A percentile compares a stretch with the other conserved stretches of the same genome.
Evolutionary conservation across 176 grass and related monocot genomes (phyloP).

Genomic region (Guadua angustifolia): DNA sequence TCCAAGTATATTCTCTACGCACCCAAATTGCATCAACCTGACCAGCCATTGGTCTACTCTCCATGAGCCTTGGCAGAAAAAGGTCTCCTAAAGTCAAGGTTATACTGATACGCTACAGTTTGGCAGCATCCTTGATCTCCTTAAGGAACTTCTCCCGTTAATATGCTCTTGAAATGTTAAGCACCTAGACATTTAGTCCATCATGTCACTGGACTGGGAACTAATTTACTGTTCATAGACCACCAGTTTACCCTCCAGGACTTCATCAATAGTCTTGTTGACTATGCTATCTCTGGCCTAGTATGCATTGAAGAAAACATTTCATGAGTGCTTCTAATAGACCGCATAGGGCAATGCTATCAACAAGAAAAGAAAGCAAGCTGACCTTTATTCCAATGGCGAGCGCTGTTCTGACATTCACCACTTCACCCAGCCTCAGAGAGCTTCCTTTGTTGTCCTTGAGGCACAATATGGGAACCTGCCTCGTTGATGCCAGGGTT

Average conservation of each 20-base stretch:
- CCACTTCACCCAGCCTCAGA: constrained; percentile 78
- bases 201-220: too few relatives aligned
- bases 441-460: constrained; percentile 90
- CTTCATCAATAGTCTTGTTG: constrained; percentile 51
- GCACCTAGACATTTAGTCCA: too few relatives aligned
- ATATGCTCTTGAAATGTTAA: too few relatives aligned
- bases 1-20: too few relatives aligned
- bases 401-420: constrained; percentile 72
- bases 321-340: not conserved
- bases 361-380: constrained; percentile 34
- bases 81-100: too few relatives aligned
- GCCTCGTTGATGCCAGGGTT: constrained; percentile 64
- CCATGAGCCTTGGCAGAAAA: not conserved
- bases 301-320: constrained; percentile 26
- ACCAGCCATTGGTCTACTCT: not conserved
- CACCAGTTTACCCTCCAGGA: constrained; percentile 7
- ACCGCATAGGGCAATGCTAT: not conserved
- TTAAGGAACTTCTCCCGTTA: too few relatives aligned
- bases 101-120: too few relatives aligned
- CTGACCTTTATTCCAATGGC: constrained; percentile 85
- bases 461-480: constrained; percentile 70
- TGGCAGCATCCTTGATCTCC: too few relatives aligned
- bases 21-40: not conserved
- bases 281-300: constrained; percentile 50
- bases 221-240: too few relatives aligned